Percentiles rank a stretch among this genome's conserved stretches.
These are phyloP conservation scores for Arabis alpina DNA, from an alignment of 345 rosid species.

Conservation along the genomic window DNA sequence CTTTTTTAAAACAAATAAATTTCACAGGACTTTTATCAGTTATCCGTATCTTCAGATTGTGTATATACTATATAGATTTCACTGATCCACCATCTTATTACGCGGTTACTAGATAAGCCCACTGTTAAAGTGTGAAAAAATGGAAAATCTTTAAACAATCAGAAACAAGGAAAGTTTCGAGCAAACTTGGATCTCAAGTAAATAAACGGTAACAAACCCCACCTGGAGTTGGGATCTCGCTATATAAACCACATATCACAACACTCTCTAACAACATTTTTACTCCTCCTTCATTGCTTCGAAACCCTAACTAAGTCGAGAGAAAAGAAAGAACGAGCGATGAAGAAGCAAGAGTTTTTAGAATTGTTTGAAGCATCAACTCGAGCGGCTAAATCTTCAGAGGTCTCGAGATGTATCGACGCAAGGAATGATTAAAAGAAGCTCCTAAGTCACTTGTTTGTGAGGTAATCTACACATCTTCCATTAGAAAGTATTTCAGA, in stretches of 20 bases:
- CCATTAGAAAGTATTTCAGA: not conserved
- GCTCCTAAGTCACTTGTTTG: slow-evolving; percentile 27
- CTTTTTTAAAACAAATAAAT: no score
- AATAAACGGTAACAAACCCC: not conserved
- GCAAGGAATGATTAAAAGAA: not conserved
- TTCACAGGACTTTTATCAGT: no score
- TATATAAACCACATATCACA: not conserved
- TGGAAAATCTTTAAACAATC: not conserved
- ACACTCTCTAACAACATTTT: not conserved
- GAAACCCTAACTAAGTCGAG: not conserved
- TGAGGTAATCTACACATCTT: not conserved
- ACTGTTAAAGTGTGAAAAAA: not conserved
- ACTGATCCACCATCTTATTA: not conserved
- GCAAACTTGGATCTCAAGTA: not conserved
- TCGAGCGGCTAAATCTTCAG: slow-evolving; percentile 22
- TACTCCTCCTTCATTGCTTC: not conserved
- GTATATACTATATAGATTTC: no score
- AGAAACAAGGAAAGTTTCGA: not conserved
- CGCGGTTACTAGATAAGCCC: no score
- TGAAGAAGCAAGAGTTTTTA: slow-evolving; percentile 20
- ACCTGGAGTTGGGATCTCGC: not conserved
- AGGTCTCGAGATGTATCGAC: slow-evolving; percentile 15
- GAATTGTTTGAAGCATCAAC: not conserved
- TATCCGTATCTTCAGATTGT: no score
- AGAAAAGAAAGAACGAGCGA: not conserved